phyloP scores from a whole-genome alignment of 768 basidiomycete genomes.

The Auricularia heimuer region DNA sequence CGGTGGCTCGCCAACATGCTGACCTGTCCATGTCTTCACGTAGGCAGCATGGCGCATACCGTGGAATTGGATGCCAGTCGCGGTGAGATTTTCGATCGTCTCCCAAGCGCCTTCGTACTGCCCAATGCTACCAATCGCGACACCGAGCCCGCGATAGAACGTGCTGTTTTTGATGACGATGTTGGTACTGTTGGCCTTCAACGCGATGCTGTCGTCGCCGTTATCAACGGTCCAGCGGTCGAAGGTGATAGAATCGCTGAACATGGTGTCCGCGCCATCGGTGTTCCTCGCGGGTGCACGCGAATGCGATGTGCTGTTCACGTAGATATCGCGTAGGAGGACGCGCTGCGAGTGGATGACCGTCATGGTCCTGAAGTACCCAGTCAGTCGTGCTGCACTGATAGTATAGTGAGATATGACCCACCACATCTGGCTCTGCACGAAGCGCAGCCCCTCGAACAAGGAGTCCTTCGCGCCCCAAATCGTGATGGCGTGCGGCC shows the following conservation, averaged over 20 bases:
- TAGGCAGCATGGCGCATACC: constrained; percentile 22
- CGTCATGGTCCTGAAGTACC: constrained; percentile 28
- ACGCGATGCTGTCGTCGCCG: constrained; percentile 31
- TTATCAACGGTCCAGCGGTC: constrained; percentile 29
- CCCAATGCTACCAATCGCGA: constrained; percentile 31
- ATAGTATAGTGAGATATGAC: not conserved
- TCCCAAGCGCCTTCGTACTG: constrained; percentile 26
- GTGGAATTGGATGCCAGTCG: constrained; percentile 18
- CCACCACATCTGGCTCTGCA: constrained; percentile 26
- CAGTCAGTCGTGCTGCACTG: not conserved
- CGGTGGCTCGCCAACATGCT: constrained; percentile 24
- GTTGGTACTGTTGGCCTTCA: constrained; percentile 33
- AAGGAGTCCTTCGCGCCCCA: constrained; percentile 27
- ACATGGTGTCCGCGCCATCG: constrained; percentile 22
- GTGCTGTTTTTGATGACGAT: constrained; percentile 31
- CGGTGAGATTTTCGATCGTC: constrained; percentile 24
- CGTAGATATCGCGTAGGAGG: constrained; percentile 28
- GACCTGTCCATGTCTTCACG: constrained; percentile 29
- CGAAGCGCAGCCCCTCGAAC: constrained; percentile 27
- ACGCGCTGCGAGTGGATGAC: constrained; percentile 27
- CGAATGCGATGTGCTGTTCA: constrained; percentile 30
- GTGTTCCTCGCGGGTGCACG: constrained; percentile 3
- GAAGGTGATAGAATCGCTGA: constrained; percentile 29
- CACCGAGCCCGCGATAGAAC: constrained; percentile 29
- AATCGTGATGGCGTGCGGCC: constrained; percentile 30